These are phyloP conservation scores for Euphorbia tirucalli DNA, from an alignment of 345 rosid species.

Conservation along the genomic window DNA sequence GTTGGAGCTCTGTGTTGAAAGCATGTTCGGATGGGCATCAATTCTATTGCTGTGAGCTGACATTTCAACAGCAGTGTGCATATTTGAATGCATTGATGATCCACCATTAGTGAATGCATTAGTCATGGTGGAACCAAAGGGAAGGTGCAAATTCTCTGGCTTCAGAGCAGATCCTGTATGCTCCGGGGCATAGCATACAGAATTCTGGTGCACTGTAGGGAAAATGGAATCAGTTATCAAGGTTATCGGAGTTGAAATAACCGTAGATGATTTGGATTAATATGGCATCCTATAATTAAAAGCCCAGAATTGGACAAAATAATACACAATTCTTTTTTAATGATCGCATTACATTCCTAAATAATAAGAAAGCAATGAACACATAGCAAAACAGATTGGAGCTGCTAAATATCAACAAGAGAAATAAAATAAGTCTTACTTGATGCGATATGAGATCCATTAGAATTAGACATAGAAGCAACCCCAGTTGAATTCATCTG, in stretches of 20 bases:
- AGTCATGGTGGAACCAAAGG: constrained; percentile 47
- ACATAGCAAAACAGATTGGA: neutral
- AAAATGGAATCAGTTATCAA: constrained; percentile 21
- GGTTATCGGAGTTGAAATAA: neutral
- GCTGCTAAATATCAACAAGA: neutral
- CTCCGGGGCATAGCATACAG: constrained; percentile 58
- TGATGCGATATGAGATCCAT: constrained; percentile 71
- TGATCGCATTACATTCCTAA: neutral
- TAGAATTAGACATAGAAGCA: constrained; percentile 53
- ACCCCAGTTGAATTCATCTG: constrained; percentile 67
- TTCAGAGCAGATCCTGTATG: constrained; percentile 48
- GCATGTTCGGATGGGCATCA: constrained; percentile 55
- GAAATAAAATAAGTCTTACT: constrained; percentile 48
- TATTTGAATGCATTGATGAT: constrained; percentile 49
- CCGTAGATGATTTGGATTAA: neutral
- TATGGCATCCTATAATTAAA: neutral
- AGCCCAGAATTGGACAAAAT: neutral
- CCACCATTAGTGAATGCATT: constrained; percentile 71
- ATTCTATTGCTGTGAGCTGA: constrained; percentile 64
- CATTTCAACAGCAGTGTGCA: constrained; percentile 62
- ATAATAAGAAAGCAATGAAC: neutral
- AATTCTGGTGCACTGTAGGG: constrained; percentile 61
- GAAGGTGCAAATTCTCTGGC: constrained; percentile 60
- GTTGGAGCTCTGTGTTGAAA: constrained; percentile 65
- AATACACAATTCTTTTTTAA: neutral